These are phyloP conservation scores for Fusarium piperis DNA, from an alignment of 2,329 filamentous ascomycete species.

Conservation along the genomic window DNA sequence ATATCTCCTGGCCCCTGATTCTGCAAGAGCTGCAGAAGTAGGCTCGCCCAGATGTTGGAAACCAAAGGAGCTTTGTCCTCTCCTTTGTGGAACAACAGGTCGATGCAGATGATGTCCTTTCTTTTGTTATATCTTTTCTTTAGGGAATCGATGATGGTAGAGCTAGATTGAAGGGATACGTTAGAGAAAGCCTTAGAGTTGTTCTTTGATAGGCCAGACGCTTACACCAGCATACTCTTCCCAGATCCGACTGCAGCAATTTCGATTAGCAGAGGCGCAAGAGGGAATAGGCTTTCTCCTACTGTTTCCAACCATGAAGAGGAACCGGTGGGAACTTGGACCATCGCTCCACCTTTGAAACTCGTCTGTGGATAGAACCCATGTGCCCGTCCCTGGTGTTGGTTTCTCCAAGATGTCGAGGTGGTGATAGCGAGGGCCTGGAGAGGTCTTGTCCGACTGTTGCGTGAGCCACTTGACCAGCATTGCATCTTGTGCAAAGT, in stretches of 20 bases:
- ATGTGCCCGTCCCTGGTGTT: not conserved
- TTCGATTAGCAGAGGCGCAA: not conserved
- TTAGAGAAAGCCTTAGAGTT: too few relatives aligned
- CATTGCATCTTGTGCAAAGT: not conserved
- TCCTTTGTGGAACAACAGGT: not conserved
- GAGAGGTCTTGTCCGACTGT: not conserved
- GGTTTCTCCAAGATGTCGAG: not conserved
- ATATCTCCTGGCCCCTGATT: not conserved
- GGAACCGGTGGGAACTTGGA: not conserved
- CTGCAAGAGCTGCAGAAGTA: not conserved
- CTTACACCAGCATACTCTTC: not conserved
- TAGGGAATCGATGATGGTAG: not conserved
- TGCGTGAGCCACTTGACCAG: not conserved
- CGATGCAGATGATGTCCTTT: not conserved
- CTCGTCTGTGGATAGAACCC: not conserved
- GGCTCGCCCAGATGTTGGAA: not conserved
- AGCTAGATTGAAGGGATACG: too few relatives aligned
- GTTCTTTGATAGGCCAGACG: too few relatives aligned
- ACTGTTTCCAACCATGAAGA: not conserved
- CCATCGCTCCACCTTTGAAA: not conserved
- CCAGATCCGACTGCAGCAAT: not conserved
- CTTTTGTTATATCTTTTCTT: not conserved
- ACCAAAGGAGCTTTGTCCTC: not conserved
- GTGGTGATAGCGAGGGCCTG: not conserved
- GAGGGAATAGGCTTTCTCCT: not conserved